phyloP scores from a whole-genome alignment of 805 yeast genomes.

The Pichia thaimueangensis region DNA sequence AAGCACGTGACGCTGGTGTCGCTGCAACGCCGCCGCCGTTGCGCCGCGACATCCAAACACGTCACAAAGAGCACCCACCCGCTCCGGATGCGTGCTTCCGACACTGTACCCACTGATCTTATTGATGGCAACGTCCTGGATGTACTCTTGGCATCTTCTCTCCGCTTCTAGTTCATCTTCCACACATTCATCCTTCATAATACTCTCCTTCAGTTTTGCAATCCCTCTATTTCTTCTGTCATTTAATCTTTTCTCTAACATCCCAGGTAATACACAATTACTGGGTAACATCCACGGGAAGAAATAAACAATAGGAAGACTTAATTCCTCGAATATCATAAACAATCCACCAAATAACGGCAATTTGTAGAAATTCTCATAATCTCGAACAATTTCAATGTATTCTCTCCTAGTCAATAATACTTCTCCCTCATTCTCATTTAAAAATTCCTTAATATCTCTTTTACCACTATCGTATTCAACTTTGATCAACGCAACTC shows the following conservation, averaged over 20 bases:
- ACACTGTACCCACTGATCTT: background rate
- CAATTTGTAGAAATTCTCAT: slow-evolving; percentile 42
- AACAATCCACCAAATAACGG: slow-evolving; percentile 55
- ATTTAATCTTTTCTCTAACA: slow-evolving; percentile 6
- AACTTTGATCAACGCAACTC: slow-evolving; percentile 20
- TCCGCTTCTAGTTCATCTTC: background rate
- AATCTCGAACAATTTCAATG: slow-evolving; percentile 45
- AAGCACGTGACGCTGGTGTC: slow-evolving; percentile 9
- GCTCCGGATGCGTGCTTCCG: background rate
- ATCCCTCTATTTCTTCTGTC: background rate
- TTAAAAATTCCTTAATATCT: slow-evolving; percentile 10
- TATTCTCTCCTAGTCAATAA: slow-evolving; percentile 36
- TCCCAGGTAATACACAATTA: slow-evolving; percentile 50
- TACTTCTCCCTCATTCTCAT: slow-evolving; percentile 12
- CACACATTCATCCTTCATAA: background rate
- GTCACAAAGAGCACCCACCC: background rate
- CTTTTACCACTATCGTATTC: slow-evolving; percentile 14
- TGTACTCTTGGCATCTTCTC: background rate
- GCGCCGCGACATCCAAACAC: slow-evolving; percentile 2
- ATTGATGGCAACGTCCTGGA: slow-evolving; percentile 1
- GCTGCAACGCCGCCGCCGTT: slow-evolving; percentile 1
- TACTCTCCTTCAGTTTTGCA: background rate
- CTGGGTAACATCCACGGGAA: slow-evolving; percentile 56
- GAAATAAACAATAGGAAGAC: slow-evolving; percentile 44
- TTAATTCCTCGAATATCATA: slow-evolving; percentile 49